Percentiles rank a stretch among this genome's conserved stretches.
These are phyloP conservation scores for Cucurbita maxima DNA, from an alignment of 306 rosid genomes.

Conservation along the genomic window DNA sequence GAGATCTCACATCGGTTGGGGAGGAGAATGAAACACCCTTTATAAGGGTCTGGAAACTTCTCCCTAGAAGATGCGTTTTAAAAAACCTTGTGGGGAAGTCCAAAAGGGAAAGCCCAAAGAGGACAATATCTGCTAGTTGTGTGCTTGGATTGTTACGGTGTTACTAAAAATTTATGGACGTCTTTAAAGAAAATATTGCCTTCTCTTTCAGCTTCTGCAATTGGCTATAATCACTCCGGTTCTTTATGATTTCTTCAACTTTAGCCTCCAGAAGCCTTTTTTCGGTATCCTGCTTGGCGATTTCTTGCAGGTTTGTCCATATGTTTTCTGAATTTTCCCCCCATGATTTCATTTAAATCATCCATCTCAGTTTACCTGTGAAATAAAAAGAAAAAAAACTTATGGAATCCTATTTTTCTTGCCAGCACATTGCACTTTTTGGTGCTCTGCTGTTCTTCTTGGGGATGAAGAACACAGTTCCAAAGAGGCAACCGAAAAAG, in stretches of 20 bases:
- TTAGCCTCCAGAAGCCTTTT: conserved; percentile 19
- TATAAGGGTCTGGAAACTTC: no score
- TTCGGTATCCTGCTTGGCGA: conserved; percentile 34
- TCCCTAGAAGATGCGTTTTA: no score
- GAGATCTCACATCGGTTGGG: no score
- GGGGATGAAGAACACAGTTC: conserved; percentile 50
- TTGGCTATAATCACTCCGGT: conserved; percentile 49
- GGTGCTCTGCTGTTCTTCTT: conserved; percentile 55
- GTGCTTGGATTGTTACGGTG: no score
- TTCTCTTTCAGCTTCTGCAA: conserved; percentile 35
- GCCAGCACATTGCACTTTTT: conserved; percentile 50
- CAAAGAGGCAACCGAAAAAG: conserved; percentile 42
- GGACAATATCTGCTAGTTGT: no score
- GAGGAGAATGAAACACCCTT: no score
- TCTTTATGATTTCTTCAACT: conserved; percentile 76
- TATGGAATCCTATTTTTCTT: not conserved
- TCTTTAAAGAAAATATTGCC: not conserved
- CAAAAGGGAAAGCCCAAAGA: no score
- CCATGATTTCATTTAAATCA: not conserved
- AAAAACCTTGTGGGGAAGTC: no score
- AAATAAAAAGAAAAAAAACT: not conserved
- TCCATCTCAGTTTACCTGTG: not conserved
- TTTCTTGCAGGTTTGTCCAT: conserved; percentile 59
- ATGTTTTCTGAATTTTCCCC: not conserved
- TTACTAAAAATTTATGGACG: not conserved